Evolutionary conservation across 2,329 filamentous ascomycete genomes (phyloP), one percentile per base, ranked within the genome.

Genomic region (Cucurbitaria berberidis): DNA sequence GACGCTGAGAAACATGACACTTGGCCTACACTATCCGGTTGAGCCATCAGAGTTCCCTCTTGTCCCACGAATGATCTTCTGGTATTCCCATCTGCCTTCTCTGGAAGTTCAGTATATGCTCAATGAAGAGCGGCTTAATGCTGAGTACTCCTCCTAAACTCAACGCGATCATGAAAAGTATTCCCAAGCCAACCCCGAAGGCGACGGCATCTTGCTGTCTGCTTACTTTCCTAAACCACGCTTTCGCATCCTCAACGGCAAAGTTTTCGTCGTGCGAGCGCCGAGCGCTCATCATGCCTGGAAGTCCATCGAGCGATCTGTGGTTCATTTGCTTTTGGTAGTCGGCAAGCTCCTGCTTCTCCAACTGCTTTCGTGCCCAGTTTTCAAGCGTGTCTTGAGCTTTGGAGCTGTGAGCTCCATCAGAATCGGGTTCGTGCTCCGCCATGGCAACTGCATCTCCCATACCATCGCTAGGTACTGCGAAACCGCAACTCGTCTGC

Each of bases 401-500:
- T 26, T 55, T 53, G 39, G 50, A 53, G 2, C 47, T 59, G 5
- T 61, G 48, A 10, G 29, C 38, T 19, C 41, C 53, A 26, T 57
- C 53, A 9, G 65, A 57, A 7, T 46, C 50, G 18, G 45, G 40
- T 1, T 55, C 57, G n/a, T 67, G 64, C 10, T 67, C 52, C 1
- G 64, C 66, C 51, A 62, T 53, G 18, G 60, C 56, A 5, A 64
- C 53, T 9, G 64, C 63, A 38, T 65, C 60, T 24, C 45, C 51
- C 11, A 43, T 39, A 18, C 53, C 55, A 15, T 56, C 55, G 4
- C 45, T 46, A 1, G 86, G 86, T 7, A 89, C 85, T 21, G 82
- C 85, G 61, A 81, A 89, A 6, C 87, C 87, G 65, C 87, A 90
- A 45, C 82, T 84, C 9, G 85, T 88, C 78, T 89, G 86, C 3